These are phyloP conservation scores for Murraya paniculata DNA, from an alignment of 345 rosid genomes.

Conservation along the genomic window DNA sequence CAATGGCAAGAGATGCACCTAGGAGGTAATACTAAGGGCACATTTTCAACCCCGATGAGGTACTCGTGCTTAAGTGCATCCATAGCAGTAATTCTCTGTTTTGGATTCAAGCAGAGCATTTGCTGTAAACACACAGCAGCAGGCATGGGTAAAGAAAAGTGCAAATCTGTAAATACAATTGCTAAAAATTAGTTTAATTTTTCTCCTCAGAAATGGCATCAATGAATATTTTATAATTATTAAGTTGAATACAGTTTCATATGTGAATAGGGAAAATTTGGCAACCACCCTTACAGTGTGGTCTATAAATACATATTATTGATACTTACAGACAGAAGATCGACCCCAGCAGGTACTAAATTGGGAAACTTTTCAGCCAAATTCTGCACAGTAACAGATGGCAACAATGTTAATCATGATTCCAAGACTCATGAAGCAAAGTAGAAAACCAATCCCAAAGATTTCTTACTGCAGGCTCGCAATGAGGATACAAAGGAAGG, in stretches of 20 bases:
- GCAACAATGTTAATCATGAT: not conserved
- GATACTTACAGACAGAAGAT: constrained; percentile 1
- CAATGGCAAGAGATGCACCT: not conserved
- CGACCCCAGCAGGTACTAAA: not conserved
- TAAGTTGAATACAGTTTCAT: not conserved
- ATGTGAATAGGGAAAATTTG: not conserved
- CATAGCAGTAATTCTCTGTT: not conserved
- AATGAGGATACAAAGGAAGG: not conserved
- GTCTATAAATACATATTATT: not conserved
- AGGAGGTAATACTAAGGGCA: not conserved
- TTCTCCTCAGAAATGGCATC: not conserved
- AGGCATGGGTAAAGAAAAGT: not conserved
- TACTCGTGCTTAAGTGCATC: not conserved
- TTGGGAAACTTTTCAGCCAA: not conserved
- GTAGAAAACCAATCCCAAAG: not conserved
- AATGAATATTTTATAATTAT: not conserved
- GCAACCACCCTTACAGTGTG: not conserved
- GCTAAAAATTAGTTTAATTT: not conserved
- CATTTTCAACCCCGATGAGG: not conserved
- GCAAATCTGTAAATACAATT: not conserved
- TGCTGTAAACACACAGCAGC: not conserved
- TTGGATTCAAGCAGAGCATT: constrained; percentile 5
- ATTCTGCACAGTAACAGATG: not conserved
- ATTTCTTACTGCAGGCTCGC: not conserved
- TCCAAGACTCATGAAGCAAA: not conserved